phyloP scores from a whole-genome alignment of 116 monocot species.

The Phalaenopsis hybrid region DNA sequence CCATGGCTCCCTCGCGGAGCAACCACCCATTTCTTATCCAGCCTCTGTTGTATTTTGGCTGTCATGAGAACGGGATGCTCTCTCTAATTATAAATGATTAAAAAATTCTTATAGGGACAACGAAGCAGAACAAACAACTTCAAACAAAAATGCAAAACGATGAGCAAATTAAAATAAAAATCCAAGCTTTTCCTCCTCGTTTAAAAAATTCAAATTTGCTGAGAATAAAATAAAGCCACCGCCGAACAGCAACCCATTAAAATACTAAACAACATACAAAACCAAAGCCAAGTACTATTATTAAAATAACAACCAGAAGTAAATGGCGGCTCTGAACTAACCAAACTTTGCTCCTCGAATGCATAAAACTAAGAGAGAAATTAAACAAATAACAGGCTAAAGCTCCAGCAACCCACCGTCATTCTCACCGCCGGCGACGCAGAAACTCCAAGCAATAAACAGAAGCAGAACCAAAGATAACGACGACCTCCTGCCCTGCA shows the following conservation, averaged over 20 bases:
- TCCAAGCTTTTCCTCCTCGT: neutral
- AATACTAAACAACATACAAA: neutral
- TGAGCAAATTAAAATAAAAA: neutral
- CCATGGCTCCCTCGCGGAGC: too few relatives aligned
- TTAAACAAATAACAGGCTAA: neutral
- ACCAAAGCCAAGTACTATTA: neutral
- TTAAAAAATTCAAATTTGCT: neutral
- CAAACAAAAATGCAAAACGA: too few relatives aligned
- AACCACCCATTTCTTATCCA: too few relatives aligned
- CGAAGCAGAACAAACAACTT: too few relatives aligned
- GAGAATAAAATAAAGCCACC: too few relatives aligned
- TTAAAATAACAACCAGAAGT: neutral
- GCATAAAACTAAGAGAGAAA: neutral
- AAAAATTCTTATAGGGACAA: too few relatives aligned
- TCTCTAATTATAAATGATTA: too few relatives aligned
- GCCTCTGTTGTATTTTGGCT: too few relatives aligned
- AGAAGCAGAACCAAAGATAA: neutral
- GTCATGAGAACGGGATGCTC: too few relatives aligned
- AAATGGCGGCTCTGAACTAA: slow-evolving; percentile 1
- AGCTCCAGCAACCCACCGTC: slow-evolving; percentile 6
- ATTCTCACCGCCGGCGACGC: neutral
- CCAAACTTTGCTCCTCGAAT: neutral
- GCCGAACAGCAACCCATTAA: neutral
- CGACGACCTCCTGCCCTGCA: neutral
- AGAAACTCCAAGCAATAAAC: neutral